phyloP scores from a whole-genome alignment of 139 green algal species.

The Mesostigma viride region DNA sequence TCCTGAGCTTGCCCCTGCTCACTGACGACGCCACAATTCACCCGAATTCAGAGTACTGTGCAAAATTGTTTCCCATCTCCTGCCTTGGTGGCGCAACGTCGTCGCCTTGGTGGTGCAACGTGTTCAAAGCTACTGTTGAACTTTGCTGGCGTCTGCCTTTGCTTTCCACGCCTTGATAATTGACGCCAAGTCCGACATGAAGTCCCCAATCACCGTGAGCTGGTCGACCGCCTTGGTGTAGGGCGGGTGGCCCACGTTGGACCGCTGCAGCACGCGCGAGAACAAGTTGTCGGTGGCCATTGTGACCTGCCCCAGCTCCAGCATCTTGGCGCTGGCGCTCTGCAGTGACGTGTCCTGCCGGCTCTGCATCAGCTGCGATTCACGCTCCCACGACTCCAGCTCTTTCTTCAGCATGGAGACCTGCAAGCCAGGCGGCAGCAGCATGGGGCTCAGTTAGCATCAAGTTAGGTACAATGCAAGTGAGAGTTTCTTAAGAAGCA shows the following conservation, averaged over 20 bases:
- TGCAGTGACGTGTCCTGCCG: constrained; percentile 54
- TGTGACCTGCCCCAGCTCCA: constrained; percentile 62
- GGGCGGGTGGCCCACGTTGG: constrained; percentile 35
- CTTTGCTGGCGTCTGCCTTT: too few relatives aligned
- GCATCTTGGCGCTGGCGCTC: constrained; percentile 49
- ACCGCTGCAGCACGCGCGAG: constrained; percentile 29
- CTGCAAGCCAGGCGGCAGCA: too few relatives aligned
- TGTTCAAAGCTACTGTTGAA: too few relatives aligned
- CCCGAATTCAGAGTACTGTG: too few relatives aligned
- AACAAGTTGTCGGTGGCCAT: constrained; percentile 77
- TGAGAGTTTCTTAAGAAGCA: too few relatives aligned
- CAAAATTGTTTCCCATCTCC: too few relatives aligned
- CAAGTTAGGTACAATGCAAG: too few relatives aligned
- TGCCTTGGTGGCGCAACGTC: too few relatives aligned
- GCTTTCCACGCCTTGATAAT: constrained; percentile 39
- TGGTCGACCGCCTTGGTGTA: constrained; percentile 61
- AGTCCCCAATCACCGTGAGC: constrained; percentile 73
- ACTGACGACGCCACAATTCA: too few relatives aligned
- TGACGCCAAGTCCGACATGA: constrained; percentile 56
- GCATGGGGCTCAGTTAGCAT: too few relatives aligned
- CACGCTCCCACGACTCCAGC: constrained; percentile 53
- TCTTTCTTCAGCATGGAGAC: constrained; percentile 62
- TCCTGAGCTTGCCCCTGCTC: too few relatives aligned
- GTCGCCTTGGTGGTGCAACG: too few relatives aligned
- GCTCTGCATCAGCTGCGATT: constrained; percentile 45